Base-by-base conservation (phyloP, 108 stramenopile species). In the Cyclotella baltica region DNA sequence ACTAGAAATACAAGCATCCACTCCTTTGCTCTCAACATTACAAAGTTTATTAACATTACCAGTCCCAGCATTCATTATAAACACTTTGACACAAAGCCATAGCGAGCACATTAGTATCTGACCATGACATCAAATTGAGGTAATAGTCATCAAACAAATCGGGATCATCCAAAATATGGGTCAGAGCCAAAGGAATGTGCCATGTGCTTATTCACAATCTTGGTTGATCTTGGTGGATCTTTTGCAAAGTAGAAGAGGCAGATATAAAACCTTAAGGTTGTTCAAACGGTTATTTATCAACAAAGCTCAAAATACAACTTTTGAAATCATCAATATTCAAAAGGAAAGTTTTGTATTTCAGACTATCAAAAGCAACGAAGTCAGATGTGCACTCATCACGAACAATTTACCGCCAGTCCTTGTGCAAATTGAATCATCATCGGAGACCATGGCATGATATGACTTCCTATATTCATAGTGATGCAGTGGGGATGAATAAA, bases 121-220 rank as follows among this genome's bases (percentile, higher is more conserved):
- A 85, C 99, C 99, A 99, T 46, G 92, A 93, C 35, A 98, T 84
- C 34, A 99, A 83, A 81, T 99, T 99, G 68, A 98, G 93, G 85
- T 99, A 99, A 87, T 98, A 99, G 81, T 99, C 98, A 83, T 99
- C 98, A 19, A 97, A 84, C 29, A 99, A 85, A 72, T 99, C 98
- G 3, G 99, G 99, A 9, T 98, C 99, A 86, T 99, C 99, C 64
- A 99, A 85, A 70, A 98, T 96, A 38, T 98, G 93, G 34, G 87
- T 80, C 6, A 98, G 99, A 10, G 97, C 93, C n/a, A 91, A 89
- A 28, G 99, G 96, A 64, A 99, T 99, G 56, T 82, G 81, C 55
- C n/a, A n/a, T n/a, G n/a, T n/a, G n/a, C n/a, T 75, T 70, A 69
- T 69, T 82, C 30, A 82, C 75, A 55, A 82, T 74, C 50, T 73